Evolutionary conservation across 169 alveolate genomes (phyloP).

Genomic region (Ichthyophthirius multifiliis): DNA sequence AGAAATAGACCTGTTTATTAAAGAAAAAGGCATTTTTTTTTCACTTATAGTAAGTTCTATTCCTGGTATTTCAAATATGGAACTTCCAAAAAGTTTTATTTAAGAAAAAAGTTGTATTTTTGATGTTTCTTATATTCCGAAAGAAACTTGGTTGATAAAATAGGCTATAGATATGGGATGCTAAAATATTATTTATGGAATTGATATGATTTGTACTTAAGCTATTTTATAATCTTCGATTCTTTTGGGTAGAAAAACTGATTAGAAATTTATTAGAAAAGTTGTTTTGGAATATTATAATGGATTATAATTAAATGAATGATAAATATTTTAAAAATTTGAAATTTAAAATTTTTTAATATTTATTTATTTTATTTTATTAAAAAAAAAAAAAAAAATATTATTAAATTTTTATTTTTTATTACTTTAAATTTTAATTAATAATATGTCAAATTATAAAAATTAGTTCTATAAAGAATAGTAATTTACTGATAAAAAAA

Average conservation of each 20-base stretch:
- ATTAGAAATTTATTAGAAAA: neutral
- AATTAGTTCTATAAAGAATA: too few relatives aligned
- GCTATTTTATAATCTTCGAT: neutral
- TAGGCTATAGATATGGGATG: slow-evolving; percentile 1
- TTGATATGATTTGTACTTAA: neutral
- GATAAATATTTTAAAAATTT: too few relatives aligned
- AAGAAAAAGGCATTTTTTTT: too few relatives aligned
- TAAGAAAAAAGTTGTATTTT: neutral
- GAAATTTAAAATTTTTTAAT: too few relatives aligned
- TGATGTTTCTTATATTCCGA: slow-evolving; percentile 29
- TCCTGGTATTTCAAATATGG: slow-evolving; percentile 7
- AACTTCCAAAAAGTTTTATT: neutral
- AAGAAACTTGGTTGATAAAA: slow-evolving; percentile 11
- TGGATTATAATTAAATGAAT: too few relatives aligned
- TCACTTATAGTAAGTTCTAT: slow-evolving; percentile 5
- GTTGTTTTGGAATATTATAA: neutral
- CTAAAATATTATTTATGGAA: neutral
- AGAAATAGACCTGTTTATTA: slow-evolving; percentile 1
- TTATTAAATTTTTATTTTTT: too few relatives aligned
- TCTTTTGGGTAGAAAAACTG: neutral
- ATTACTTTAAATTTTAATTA: too few relatives aligned
- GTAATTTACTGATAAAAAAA: too few relatives aligned
- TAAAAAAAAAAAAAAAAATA: too few relatives aligned
- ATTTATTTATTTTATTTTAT: too few relatives aligned
- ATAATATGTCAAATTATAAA: too few relatives aligned